These are phyloP conservation scores for Secale cereale DNA, from an alignment of 176 grass and related monocot genomes.

Conservation along the genomic window DNA sequence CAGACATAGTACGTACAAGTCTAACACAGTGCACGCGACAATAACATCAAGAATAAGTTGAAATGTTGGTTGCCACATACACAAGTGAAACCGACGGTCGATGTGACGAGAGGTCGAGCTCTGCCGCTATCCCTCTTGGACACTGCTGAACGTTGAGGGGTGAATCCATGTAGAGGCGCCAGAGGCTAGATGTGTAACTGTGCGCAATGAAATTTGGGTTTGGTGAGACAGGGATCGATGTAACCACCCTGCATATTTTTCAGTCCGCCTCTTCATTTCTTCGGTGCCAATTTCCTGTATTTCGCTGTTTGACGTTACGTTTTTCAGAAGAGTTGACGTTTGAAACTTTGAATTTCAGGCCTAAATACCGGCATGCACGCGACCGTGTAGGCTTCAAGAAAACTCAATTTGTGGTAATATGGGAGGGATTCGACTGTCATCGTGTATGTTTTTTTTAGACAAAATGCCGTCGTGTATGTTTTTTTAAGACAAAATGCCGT, in stretches of 20 bases:
- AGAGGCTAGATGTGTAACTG: background rate
- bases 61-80: background rate
- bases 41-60: background rate
- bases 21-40: too few relatives aligned
- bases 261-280: background rate
- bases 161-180: background rate
- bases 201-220: background rate
- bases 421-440: too few relatives aligned
- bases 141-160: background rate
- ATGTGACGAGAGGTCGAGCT: background rate
- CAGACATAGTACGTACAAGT: too few relatives aligned
- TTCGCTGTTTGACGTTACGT: background rate
- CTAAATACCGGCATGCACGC: background rate
- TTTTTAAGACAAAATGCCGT: too few relatives aligned
- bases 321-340: background rate
- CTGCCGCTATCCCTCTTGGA: background rate
- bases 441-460: too few relatives aligned
- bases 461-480: too few relatives aligned
- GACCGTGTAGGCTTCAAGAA: background rate
- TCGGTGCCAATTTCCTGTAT: background rate
- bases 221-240: background rate
- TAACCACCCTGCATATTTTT: background rate
- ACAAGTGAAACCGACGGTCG: background rate
- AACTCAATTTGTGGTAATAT: too few relatives aligned
- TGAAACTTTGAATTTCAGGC: background rate